Percentiles rank a stretch among this genome's conserved stretches.
These are phyloP conservation scores for Trametes maxima DNA, from an alignment of 768 basidiomycete species.

Conservation along the genomic window DNA sequence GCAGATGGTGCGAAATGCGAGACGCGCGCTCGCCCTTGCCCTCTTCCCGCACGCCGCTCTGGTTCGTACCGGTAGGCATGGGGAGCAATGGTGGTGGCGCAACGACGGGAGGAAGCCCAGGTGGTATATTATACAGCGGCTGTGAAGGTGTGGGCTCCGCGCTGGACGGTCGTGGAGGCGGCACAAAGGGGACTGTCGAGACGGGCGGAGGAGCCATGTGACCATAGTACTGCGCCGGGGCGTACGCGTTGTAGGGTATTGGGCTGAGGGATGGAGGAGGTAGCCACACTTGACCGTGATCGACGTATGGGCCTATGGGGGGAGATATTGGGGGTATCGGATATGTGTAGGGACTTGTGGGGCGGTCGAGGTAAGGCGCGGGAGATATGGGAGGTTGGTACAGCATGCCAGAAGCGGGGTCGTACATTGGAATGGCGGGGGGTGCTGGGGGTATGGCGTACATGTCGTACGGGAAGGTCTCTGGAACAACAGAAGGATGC, in stretches of 20 bases:
- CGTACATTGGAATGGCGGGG: constrained; percentile 12
- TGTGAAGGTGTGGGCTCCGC: constrained; percentile 44
- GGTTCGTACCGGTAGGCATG: constrained; percentile 17
- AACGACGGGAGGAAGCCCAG: constrained; percentile 41
- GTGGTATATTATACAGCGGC: constrained; percentile 33
- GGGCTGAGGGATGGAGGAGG: constrained; percentile 32
- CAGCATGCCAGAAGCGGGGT: constrained; percentile 16
- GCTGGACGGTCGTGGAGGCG: constrained; percentile 52
- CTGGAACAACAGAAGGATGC: constrained; percentile 64
- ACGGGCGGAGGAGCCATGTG: constrained; percentile 7
- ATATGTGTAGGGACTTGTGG: constrained; percentile 39
- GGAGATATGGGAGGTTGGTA: constrained; percentile 25
- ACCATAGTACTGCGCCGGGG: constrained; percentile 6
- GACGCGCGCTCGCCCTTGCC: constrained; percentile 64
- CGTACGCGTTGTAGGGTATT: constrained; percentile 11
- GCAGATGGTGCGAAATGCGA: constrained; percentile 60
- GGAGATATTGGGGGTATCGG: constrained; percentile 42
- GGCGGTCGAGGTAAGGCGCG: constrained; percentile 29
- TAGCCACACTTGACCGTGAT: constrained; percentile 56
- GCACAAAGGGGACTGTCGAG: constrained; percentile 26
- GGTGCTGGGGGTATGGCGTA: constrained; percentile 29
- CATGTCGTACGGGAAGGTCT: constrained; percentile 31
- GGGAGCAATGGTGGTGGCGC: constrained; percentile 36
- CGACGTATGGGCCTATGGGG: constrained; percentile 28
- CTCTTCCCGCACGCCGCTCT: constrained; percentile 46